Evolutionary conservation across 2,329 filamentous ascomycete genomes (phyloP), one percentile per base, ranked within the genome.

Genomic region (Ceratocystis harringtonii): DNA sequence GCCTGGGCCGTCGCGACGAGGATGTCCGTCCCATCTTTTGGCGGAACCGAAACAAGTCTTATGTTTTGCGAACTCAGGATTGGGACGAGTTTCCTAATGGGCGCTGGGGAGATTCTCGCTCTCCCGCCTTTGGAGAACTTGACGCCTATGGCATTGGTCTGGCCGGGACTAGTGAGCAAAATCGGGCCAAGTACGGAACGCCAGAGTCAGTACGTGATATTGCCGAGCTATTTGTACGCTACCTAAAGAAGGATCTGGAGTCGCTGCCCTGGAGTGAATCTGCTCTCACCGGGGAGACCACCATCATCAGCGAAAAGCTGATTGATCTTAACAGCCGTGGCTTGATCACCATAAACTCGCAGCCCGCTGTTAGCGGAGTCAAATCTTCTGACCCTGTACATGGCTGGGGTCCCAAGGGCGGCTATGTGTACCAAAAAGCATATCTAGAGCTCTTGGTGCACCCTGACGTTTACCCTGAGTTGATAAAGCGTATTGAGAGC

Each of bases 31-130:
- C 94, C 43, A 95, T 99, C 70, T 99, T 99, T 81, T 99, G 94
- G 94, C 87, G 92, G 71, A 96, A 97, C 77, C 85, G 94, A 67
- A 94, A 95, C 76, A 91, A 94, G 73, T 96, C 92, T 3, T 99
- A 99, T 72, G 86, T 99, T 65, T 86, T 90, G 65, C 90, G 94
- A 65, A 99, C 94, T 0, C 92, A 96, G 74, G 92, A 96, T 70
- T 99, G 94, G 94, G 94, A 99, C 72, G 94, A 99, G 75, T 99
- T 96, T 71, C 94, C 94, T 65, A 99, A 99, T 79, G 94, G 94
- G 60, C 88, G 94, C 75, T 99, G 94, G 94, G 95, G 94, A 76
- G 94, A 99, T 75, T 92, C 92, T 63, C 84, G 94, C 69, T 97
- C 92, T 67, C 94, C 94, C 68, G 94, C 94, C 62, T 99, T 96